Conservation (phyloP, 352 stramenopile species). For the Pythium phragmitis region DNA sequence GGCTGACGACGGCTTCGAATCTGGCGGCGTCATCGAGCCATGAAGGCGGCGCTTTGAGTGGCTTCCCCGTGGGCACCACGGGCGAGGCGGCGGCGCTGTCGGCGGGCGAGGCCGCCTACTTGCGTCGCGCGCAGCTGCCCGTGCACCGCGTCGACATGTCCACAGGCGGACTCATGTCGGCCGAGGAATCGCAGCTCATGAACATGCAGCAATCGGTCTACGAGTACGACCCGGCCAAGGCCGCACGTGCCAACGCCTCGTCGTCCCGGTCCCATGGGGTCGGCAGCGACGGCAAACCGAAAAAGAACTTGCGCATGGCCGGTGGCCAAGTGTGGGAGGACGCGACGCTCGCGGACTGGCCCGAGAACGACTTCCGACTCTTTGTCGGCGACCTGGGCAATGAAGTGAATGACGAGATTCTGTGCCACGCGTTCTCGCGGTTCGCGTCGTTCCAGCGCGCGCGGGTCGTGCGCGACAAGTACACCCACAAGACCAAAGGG, state of each 20-base stretch:
- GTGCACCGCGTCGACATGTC: constrained; percentile 66
- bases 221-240: constrained; percentile 70
- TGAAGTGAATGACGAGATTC: constrained; percentile 89
- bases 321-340: constrained; percentile 93
- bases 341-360: constrained; percentile 91
- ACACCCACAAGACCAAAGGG: constrained; percentile 88
- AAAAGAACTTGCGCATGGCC: constrained; percentile 63
- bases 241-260: constrained; percentile 11
- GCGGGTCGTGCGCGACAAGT: constrained; percentile 82
- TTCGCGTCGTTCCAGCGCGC: constrained; percentile 80
- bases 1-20: neutral
- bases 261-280: neutral
- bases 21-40: neutral
- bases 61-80: constrained; percentile 53
- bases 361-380: constrained; percentile 95
- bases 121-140: constrained; percentile 16
- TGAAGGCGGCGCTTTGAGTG: constrained; percentile 53
- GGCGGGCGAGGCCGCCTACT: constrained; percentile 29
- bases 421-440: constrained; percentile 70
- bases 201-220: constrained; percentile 85
- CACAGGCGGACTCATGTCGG: constrained; percentile 57
- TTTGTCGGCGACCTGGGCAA: constrained; percentile 95
- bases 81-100: constrained; percentile 31
- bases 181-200: constrained; percentile 78
- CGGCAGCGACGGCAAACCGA: constrained; percentile 34